Conservation (phyloP, 345 rosid species). For the Hibiscus tridactylites region DNA sequence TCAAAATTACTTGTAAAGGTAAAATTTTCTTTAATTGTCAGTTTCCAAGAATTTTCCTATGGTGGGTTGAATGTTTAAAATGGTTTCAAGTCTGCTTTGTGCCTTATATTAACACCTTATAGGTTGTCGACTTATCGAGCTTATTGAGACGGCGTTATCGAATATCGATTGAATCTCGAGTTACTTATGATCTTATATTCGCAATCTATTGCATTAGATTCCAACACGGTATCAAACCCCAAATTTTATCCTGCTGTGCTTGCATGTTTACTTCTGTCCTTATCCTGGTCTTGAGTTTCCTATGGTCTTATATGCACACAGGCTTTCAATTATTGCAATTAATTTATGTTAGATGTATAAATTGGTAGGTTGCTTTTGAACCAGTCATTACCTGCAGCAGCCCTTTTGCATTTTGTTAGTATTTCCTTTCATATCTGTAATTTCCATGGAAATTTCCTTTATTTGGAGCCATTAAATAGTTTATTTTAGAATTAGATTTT, state of each 20-base stretch:
- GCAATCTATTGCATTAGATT: too few species aligned
- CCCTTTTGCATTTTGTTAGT: conserved; percentile 1
- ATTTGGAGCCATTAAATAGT: background rate
- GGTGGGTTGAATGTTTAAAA: background rate
- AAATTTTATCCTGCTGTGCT: too few species aligned
- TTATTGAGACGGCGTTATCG: too few species aligned
- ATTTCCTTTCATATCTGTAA: background rate
- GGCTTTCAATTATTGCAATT: background rate
- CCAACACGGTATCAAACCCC: too few species aligned
- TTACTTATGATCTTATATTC: too few species aligned
- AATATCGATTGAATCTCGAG: too few species aligned
- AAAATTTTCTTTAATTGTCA: background rate
- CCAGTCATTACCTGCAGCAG: background rate
- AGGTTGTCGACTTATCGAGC: too few species aligned
- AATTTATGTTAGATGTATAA: background rate
- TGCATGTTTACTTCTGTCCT: too few species aligned
- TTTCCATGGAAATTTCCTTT: background rate
- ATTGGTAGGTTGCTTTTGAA: background rate
- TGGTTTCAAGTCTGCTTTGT: too few species aligned
- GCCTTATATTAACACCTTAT: too few species aligned
- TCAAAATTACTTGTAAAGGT: background rate
- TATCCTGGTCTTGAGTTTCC: background rate
- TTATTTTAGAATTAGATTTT: background rate
- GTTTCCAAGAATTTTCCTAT: background rate
- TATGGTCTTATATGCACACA: background rate